Percentiles rank a stretch among this genome's conserved stretches.
Conservation (phyloP, 768 basidiomycete species). For the Lentinula guzmanii region DNA sequence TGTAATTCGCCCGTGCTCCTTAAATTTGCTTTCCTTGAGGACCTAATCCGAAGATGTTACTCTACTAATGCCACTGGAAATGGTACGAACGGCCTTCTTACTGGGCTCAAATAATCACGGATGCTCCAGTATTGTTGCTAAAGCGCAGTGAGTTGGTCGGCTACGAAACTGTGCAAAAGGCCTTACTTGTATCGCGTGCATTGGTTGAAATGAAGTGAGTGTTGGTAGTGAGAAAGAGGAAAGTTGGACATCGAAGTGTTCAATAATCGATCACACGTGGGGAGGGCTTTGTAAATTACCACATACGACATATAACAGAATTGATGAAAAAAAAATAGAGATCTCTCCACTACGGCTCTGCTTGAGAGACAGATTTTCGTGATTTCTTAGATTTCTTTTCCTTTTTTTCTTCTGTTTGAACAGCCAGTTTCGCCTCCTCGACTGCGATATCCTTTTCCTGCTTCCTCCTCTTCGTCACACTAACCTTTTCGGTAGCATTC, state of each 20-base stretch:
- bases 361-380: neutral
- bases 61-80: neutral
- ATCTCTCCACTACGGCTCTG: neutral
- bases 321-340: neutral
- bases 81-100: conserved; percentile 30
- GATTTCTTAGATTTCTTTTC: conserved; percentile 14
- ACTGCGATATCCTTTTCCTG: conserved; percentile 16
- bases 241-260: neutral
- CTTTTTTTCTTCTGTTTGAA: conserved; percentile 18
- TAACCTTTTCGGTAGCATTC: neutral
- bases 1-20: conserved; percentile 94
- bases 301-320: neutral
- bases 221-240: neutral
- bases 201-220: neutral
- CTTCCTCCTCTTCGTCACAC: conserved; percentile 14
- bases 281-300: neutral
- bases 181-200: conserved; percentile 12
- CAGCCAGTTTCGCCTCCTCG: conserved; percentile 4
- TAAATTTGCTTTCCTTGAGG: conserved; percentile 97
- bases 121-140: conserved; percentile 93
- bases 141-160: conserved; percentile 4
- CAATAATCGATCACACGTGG: neutral
- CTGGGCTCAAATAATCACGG: conserved; percentile 89
- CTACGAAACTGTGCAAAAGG: neutral
- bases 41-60: conserved; percentile 46